phyloP scores from a whole-genome alignment of 306 rosid species.

The Dalbergia oliveri region DNA sequence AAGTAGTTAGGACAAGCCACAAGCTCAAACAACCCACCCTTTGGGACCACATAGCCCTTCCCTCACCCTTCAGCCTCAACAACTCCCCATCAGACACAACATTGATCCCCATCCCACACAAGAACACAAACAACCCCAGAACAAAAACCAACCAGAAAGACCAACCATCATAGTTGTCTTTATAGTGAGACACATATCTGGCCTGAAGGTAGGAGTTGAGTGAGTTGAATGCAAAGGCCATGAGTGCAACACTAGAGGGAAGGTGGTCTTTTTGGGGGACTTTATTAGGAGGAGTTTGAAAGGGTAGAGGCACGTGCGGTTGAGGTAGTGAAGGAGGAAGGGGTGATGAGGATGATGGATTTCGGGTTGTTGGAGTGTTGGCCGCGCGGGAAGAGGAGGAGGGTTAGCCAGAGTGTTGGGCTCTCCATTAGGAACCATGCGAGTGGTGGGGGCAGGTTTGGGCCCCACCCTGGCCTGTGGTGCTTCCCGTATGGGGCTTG shows the following conservation, averaged over 20 bases:
- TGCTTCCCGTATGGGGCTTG: slow-evolving; percentile 93
- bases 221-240: slow-evolving; percentile 66
- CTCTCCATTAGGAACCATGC: slow-evolving; percentile 96
- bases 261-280: slow-evolving; percentile 12
- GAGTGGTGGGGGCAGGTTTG: slow-evolving; percentile 65
- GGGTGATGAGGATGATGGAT: slow-evolving; percentile 65
- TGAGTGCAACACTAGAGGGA: slow-evolving; percentile 65
- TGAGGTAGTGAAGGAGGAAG: slow-evolving; percentile 71
- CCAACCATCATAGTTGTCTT: slow-evolving; percentile 42
- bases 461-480: slow-evolving; percentile 84
- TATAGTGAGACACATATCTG: slow-evolving; percentile 73
- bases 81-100: slow-evolving; percentile 70
- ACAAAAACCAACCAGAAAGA: slow-evolving; percentile 62
- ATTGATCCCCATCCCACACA: slow-evolving; percentile 69
- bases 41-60: slow-evolving; percentile 74
- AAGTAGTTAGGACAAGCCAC: slow-evolving; percentile 85
- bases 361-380: slow-evolving; percentile 59
- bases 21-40: slow-evolving; percentile 73
- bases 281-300: slow-evolving; percentile 49
- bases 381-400: slow-evolving; percentile 73
- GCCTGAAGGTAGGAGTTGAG: slow-evolving; percentile 75
- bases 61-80: slow-evolving; percentile 63
- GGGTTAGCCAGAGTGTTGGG: slow-evolving; percentile 81
- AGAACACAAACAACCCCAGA: slow-evolving; percentile 56
- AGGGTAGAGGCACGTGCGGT: slow-evolving; percentile 77